Base-by-base conservation (phyloP, 306 rosid species). In the Gillenia trifoliata region DNA sequence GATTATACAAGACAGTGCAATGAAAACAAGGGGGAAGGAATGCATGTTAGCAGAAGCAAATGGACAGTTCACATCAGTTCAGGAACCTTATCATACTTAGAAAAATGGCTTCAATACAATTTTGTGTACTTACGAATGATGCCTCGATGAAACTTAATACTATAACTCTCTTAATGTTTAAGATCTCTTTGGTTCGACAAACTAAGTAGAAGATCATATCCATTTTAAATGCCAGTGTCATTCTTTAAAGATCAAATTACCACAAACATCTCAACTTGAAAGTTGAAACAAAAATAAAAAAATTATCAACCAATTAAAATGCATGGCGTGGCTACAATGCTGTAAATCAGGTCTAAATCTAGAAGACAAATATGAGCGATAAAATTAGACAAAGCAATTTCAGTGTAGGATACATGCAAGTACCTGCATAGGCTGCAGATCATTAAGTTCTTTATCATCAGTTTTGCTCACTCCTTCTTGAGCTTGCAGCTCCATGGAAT, bases 401-500 rank as follows among this genome's bases (percentile, higher is more conserved):
- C 40, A 72, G 67, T 59, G 67, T 33, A 59, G 26, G 36, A 60
- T 30, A 45, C 8, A 60, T 66, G 74, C 77, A 82, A 72, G 77
- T 89, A 95, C 99, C 99, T 90, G 98, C 30, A 95, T 31, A 0
- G 98, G 93, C 85, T 88, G 81, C 92, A 90, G 84, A 30, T 79
- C 77, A 64, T 83, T 87, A 30, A 67, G 45, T 77, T 89, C 96
- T 30, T 79, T 86, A 63, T 77, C 68, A 45, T 87, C 90, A 25
- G 83, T 77, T 68, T 77, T 77, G 81, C n/a, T 52, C 25, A 80
- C 76, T 65, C 74, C 88, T 81, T 95, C 88, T 81, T 95, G 89
- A 73, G 97, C 99, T 89, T 90, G 97, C 52, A 76, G 75, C 80
- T 90, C 99, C 97, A 95, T 92, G 64, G 98, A 90, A 83, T 92